Percentiles rank a stretch among this genome's conserved stretches.
These are phyloP conservation scores for Fraxinus baroniana DNA, from an alignment of 305 asterid species.

Conservation along the genomic window DNA sequence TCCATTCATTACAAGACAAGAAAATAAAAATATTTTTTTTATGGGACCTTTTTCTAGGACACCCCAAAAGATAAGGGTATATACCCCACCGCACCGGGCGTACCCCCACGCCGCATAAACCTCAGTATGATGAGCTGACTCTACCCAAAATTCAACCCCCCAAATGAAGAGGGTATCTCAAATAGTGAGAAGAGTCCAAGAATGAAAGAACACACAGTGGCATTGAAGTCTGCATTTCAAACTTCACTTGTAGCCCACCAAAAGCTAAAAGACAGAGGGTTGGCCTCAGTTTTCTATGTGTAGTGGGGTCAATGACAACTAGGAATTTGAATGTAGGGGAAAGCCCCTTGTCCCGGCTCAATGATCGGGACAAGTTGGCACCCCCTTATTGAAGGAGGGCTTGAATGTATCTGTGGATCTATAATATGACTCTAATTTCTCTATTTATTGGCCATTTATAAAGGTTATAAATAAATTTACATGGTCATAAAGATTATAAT, in stretches of 20 bases:
- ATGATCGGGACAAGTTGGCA: too few relatives aligned
- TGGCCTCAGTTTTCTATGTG: slow-evolving; percentile 41
- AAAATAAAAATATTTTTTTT: slow-evolving; percentile 17
- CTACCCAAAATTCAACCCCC: slow-evolving; percentile 12
- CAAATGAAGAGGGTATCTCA: slow-evolving; percentile 35
- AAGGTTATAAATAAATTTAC: neutral
- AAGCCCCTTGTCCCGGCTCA: too few relatives aligned
- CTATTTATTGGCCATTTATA: neutral
- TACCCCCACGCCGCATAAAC: slow-evolving; percentile 1
- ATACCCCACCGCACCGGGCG: slow-evolving; percentile 3
- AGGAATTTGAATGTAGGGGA: neutral
- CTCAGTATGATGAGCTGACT: slow-evolving; percentile 35
- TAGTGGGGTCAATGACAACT: slow-evolving; percentile 28
- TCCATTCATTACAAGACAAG: slow-evolving; percentile 20
- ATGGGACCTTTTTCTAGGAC: slow-evolving; percentile 30
- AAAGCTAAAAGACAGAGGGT: slow-evolving; percentile 52
- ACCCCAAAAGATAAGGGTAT: slow-evolving; percentile 19
- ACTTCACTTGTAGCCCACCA: slow-evolving; percentile 43
- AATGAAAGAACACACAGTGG: slow-evolving; percentile 31
- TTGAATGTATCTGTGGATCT: neutral
- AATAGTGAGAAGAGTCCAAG: slow-evolving; percentile 49
- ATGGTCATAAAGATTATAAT: neutral
- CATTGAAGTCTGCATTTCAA: slow-evolving; percentile 39
- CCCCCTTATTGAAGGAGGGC: too few relatives aligned
- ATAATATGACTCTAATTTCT: neutral